Percentiles rank a stretch among this genome's conserved stretches.
Evolutionary conservation across 2,329 filamentous ascomycete species (phyloP).

Genomic region (Drechslerella coelobrocha): DNA sequence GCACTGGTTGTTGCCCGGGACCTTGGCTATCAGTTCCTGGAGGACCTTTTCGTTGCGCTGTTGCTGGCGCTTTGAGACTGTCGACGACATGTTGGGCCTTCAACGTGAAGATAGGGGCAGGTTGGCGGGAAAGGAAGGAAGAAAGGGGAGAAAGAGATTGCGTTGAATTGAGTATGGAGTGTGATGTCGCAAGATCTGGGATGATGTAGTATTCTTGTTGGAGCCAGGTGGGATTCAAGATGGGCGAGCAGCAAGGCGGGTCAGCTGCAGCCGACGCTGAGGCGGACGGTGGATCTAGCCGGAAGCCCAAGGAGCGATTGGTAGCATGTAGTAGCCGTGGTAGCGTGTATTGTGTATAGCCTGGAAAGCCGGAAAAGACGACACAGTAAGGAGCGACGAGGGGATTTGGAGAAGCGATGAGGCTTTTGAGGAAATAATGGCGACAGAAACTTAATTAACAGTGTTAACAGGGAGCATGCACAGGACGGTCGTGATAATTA

Average conservation of each 20-base stretch:
- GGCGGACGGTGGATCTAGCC: slow-evolving; percentile 54
- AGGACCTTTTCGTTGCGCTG: slow-evolving; percentile 92
- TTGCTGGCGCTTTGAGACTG: slow-evolving; percentile 80
- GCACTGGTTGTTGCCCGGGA: slow-evolving; percentile 90
- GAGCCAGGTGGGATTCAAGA: neutral
- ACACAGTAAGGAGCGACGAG: neutral
- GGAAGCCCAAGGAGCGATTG: slow-evolving; percentile 43
- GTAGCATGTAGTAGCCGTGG: neutral
- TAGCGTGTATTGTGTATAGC: neutral
- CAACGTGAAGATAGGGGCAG: neutral
- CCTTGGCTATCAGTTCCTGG: slow-evolving; percentile 82
- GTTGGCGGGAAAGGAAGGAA: slow-evolving; percentile 7
- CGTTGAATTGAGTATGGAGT: neutral
- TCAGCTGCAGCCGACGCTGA: slow-evolving; percentile 30
- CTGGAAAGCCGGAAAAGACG: neutral
- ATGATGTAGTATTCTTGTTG: neutral
- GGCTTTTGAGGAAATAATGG: neutral
- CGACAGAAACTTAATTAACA: neutral
- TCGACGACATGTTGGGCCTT: slow-evolving; percentile 20
- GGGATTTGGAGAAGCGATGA: neutral
- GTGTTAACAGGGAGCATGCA: too few species aligned
- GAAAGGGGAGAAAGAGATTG: neutral
- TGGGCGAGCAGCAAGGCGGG: slow-evolving; percentile 11
- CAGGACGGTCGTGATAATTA: too few species aligned
- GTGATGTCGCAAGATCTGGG: neutral